Evolutionary conservation across 768 basidiomycete genomes (phyloP).

Genomic region (Trametes villosa): DNA sequence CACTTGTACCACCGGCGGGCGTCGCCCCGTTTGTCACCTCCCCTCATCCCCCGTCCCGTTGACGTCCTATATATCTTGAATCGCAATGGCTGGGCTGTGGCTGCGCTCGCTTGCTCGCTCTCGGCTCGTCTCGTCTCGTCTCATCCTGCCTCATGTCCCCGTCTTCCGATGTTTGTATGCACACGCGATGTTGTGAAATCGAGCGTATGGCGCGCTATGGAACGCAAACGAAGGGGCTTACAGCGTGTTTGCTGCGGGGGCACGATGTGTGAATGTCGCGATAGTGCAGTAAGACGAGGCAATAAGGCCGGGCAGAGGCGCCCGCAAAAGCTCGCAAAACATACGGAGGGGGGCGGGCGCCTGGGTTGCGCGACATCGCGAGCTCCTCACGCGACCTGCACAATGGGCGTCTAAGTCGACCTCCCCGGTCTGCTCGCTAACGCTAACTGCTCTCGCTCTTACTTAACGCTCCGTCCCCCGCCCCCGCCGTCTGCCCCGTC

Average conservation of each 20-base stretch:
- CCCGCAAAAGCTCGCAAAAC: neutral
- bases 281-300: neutral
- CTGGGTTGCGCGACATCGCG: constrained; percentile 40
- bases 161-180: constrained; percentile 11
- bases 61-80: constrained; percentile 49
- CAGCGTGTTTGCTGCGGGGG: neutral
- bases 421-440: neutral
- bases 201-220: neutral
- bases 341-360: neutral
- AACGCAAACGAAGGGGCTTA: neutral
- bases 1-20: too few species aligned
- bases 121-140: constrained; percentile 10
- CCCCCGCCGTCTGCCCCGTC: constrained; percentile 1
- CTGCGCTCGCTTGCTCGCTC: constrained; percentile 20
- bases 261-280: constrained; percentile 7
- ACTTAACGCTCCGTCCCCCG: neutral
- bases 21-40: neutral
- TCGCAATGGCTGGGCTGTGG: constrained; percentile 34
- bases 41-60: constrained; percentile 19
- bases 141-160: neutral
- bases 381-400: constrained; percentile 31
- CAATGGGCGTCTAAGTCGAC: constrained; percentile 14
- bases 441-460: neutral
- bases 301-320: neutral
- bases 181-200: constrained; percentile 20